Base-by-base conservation (phyloP, 2,329 filamentous ascomycete species). In the Colletotrichum destructivum region DNA sequence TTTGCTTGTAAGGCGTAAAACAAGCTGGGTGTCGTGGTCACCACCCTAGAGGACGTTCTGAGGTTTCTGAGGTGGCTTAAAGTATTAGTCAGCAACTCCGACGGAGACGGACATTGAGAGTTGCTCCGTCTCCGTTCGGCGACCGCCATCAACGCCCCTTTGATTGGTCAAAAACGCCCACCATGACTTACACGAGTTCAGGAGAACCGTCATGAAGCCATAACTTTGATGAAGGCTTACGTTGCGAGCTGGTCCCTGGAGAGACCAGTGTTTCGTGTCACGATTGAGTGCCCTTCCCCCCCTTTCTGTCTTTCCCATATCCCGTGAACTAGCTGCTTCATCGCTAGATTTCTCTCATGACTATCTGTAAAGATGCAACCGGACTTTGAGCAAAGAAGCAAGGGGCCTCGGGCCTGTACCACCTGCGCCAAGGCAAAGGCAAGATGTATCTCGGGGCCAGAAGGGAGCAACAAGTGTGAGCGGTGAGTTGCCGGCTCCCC, bases 371-470 rank as follows among this genome's bases (percentile, higher is more conserved):
- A 40, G 21, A 62, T 42, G 31, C 46, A 26, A 49, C 72, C 72
- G 65, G 69, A 72, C n/a, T 15, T 49, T 15, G 72, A 66, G 23
- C 40, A 49, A 2, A 73, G 55, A 40, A 76, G 62, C 74, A 85
- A 83, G 72, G 86, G 86, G 15, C 85, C 86, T 4, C 84, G 84
- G 74, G 86, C 86, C 54, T 88, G 86, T 75, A 81, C 80, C 1
- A 87, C 85, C 2, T 88, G 86, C 75, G 86, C 86, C 70, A 86
- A 84, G 74, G 86, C 86, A n/a, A 88, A 88, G 75, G 83, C 85
- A 40, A 81, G 86, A 75, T 88, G 86, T 55, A 83, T 86, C 35
- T 80, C 84, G 0, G 83, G 85, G 3, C 82, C 83, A 12, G 76
- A 78, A 16, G 80, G 77, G 7, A 78, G 76, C 44, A 78, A 80